Evolutionary conservation across 306 rosid genomes (phyloP), one percentile per base, ranked within the genome.

Genomic region (Oxytropis ochrocephala): DNA sequence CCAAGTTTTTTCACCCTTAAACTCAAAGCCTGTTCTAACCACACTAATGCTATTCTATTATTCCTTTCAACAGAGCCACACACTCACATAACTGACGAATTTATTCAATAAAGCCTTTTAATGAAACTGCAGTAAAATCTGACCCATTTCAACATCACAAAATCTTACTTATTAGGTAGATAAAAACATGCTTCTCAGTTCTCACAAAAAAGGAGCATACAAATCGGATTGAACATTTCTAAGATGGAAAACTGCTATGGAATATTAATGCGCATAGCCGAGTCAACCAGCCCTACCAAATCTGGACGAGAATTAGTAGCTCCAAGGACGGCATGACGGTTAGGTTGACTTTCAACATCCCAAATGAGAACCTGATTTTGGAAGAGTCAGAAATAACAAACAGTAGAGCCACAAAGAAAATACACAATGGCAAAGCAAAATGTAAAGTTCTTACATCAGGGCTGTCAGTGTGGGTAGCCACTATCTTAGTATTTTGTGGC

Each of bases 291-390:
- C 21, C 46, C 54, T 83, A 95, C 99, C 99, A 95, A 80, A 86
- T 95, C 99, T 8, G 99, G 99, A 55, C 95, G 96, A 57, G 99
- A 95, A 73, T 83, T 87, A 46, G 96, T 70, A 73, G 99, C 96
- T 60, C 99, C 99, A 70, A 87, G 89, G 69, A 95, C 95, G 62
- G 97, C 97, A 77, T 95, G 99, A 33, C 99, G 97, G 38, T 95
- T 95, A 42, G 97, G 95, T 78, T 95, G 99, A 75, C 86, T 83
- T 76, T 95, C 99, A 69, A 95, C 91, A 75, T 95, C 99, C 99
- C 99, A 95, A 75, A 95, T 86, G 18, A 95, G 89, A 44, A 95
- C 97, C 99, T 95, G 88, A 76, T 16, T 51, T 65, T 70, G 52
- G 4, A 64, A 41, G 42, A 49, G 39, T 58, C 11, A 52, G 14